These are phyloP conservation scores for Hypholoma sublateritium DNA, from an alignment of 768 basidiomycete species.

Conservation along the genomic window DNA sequence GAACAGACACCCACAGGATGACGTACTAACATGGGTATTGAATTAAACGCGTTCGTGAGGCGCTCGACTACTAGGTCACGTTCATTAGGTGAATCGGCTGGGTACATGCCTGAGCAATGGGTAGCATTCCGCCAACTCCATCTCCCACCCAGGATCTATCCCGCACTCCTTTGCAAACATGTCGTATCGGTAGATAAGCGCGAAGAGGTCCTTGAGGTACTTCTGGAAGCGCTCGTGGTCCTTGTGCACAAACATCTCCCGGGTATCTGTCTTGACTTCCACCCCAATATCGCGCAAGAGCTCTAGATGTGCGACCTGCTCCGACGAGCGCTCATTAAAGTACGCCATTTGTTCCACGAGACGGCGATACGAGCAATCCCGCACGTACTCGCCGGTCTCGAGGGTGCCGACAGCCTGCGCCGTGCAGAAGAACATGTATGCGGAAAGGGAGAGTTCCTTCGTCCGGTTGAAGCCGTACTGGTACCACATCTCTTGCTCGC, in stretches of 20 bases:
- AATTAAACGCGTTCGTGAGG: too few species aligned
- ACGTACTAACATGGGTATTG: too few species aligned
- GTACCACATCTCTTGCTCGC: slow-evolving; percentile 24
- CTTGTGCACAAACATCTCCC: slow-evolving; percentile 10
- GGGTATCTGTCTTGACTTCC: neutral
- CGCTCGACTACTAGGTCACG: too few species aligned
- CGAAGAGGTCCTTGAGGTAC: slow-evolving; percentile 36
- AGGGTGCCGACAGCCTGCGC: slow-evolving; percentile 28
- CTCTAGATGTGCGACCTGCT: slow-evolving; percentile 28
- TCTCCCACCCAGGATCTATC: slow-evolving; percentile 28
- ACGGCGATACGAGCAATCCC: slow-evolving; percentile 17
- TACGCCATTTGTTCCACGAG: slow-evolving; percentile 16
- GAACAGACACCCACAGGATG: too few species aligned
- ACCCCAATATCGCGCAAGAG: slow-evolving; percentile 22
- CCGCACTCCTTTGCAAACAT: slow-evolving; percentile 35
- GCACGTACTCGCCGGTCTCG: slow-evolving; percentile 25
- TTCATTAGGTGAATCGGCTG: too few species aligned
- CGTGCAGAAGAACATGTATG: slow-evolving; percentile 38
- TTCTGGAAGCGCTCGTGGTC: slow-evolving; percentile 25
- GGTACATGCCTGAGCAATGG: slow-evolving; percentile 7
- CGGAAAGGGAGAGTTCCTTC: slow-evolving; percentile 25
- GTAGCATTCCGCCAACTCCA: slow-evolving; percentile 12
- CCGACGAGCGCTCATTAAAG: slow-evolving; percentile 28
- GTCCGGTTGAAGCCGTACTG: slow-evolving; percentile 33
- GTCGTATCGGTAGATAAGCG: slow-evolving; percentile 37